Evolutionary conservation across 306 rosid species (phyloP).

Genomic region (Trifolium repens): DNA sequence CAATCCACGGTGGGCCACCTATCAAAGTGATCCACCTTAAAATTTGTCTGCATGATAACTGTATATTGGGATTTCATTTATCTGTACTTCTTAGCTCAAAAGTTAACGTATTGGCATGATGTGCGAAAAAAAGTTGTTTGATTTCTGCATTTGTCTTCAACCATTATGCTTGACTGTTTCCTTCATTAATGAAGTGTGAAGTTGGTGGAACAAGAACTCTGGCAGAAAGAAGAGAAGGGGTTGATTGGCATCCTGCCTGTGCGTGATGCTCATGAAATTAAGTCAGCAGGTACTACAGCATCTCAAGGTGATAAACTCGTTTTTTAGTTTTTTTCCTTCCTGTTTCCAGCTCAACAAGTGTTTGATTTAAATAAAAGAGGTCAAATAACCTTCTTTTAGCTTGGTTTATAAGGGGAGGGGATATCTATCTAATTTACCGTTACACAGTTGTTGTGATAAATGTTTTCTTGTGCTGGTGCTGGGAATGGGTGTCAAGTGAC

Average conservation of each 20-base stretch:
- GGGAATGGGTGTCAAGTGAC: not conserved
- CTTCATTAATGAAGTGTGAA: conserved; percentile 70
- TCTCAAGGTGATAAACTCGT: conserved; percentile 65
- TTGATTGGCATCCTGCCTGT: conserved; percentile 94
- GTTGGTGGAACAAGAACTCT: conserved; percentile 97
- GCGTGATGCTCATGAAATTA: conserved; percentile 81
- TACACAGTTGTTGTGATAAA: not conserved
- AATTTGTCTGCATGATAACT: not conserved
- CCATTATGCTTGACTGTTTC: conserved; percentile 26
- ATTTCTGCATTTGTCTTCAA: conserved; percentile 28
- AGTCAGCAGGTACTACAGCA: conserved; percentile 58
- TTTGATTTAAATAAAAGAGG: not conserved
- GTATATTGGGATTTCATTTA: not conserved
- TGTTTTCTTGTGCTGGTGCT: not conserved
- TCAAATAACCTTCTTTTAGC: not conserved
- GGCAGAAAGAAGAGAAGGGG: conserved; percentile 99
- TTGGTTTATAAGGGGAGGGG: conserved; percentile 6
- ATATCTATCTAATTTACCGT: not conserved
- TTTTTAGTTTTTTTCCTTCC: not conserved
- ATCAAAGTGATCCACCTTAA: not conserved
- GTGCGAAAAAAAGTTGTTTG: not conserved
- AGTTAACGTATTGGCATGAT: conserved; percentile 6
- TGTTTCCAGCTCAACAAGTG: not conserved
- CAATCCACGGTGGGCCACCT: not conserved
- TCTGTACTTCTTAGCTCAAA: conserved; percentile 1